Base-by-base conservation (phyloP, 164 flowering plant genomes). In the Magnolia kwangsiensis region DNA sequence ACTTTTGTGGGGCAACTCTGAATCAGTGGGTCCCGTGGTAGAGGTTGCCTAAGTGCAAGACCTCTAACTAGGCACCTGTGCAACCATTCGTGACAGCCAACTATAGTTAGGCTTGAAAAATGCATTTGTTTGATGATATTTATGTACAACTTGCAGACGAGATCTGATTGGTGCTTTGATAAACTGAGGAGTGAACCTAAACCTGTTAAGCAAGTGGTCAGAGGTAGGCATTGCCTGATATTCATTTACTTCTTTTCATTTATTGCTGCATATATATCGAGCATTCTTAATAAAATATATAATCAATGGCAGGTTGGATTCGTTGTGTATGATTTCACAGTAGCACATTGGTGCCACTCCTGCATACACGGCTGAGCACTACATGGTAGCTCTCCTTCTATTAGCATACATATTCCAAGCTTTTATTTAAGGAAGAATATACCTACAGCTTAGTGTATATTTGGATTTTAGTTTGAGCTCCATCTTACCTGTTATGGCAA, bases 291-390 rank as follows among this genome's bases (percentile, higher is more conserved):
- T 27, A 5, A 49, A 27, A n/a, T n/a, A n/a, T 71, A 24, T 55
- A 50, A 64, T 51, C 20, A n/a, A 71, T 78, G 45, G 80, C 83
- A 96, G 99, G 99, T 96, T 81, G 99, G 99, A 29, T 77, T 96
- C 77, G 97, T 94, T 72, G 98, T 96, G 3, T 91, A 92, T 86
- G 97, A 92, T 67, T 94, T 27, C 98, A 14, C 99, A 96, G n/a
- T n/a, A 94, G 69, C 98, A 98, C 16, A 87, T 94, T 80, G 99
- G 99, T 75, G 99, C 99, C 11, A 96, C 99, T 76, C 99, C n/a
- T n/a, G n/a, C 94, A 82, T 96, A 96, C 81, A 90, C 92, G 99
- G 99, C 99, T 73, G 99, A 98, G 68, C 87, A 84, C 75, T 96
- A 94, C 85, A 94, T 92, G 97, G 99, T 96, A 84, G 6, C 51